Evolutionary conservation across 176 grass and related monocot species (phyloP).

Genomic region (Cenchrus purpureus): DNA sequence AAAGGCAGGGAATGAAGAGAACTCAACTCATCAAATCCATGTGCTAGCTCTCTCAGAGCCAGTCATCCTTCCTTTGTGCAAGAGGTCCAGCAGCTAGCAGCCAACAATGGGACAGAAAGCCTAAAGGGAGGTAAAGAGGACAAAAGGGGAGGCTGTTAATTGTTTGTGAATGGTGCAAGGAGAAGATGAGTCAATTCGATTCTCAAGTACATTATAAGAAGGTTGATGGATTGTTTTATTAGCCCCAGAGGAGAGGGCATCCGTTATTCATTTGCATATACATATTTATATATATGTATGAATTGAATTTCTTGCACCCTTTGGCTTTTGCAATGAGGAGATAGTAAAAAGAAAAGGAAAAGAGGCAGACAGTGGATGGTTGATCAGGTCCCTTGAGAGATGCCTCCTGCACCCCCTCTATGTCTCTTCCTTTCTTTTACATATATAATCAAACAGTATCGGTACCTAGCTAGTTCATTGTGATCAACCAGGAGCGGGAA

Average conservation of each 20-base stretch:
- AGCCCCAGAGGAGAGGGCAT: conserved; percentile 31
- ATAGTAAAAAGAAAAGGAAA: background rate
- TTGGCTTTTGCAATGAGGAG: conserved; percentile 15
- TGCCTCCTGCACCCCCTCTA: conserved; percentile 23
- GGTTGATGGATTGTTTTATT: conserved; percentile 23
- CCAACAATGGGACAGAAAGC: conserved; percentile 37
- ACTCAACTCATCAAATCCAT: conserved; percentile 34
- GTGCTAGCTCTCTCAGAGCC: conserved; percentile 28
- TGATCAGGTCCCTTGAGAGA: conserved; percentile 32
- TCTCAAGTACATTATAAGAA: conserved; percentile 41
- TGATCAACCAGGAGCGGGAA: background rate
- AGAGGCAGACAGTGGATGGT: conserved; percentile 19
- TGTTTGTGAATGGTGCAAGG: conserved; percentile 32
- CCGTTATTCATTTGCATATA: conserved; percentile 9
- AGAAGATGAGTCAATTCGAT: conserved; percentile 46
- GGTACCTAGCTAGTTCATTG: conserved; percentile 22
- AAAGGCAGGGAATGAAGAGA: conserved; percentile 30
- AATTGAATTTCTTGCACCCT: background rate
- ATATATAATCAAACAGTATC: background rate
- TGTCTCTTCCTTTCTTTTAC: conserved; percentile 9
- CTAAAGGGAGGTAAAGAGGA: conserved; percentile 18
- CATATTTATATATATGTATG: background rate
- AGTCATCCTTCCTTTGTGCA: conserved; percentile 39
- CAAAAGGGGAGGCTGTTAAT: conserved; percentile 25
- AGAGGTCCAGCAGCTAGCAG: conserved; percentile 23